A percentile compares a stretch with the other conserved stretches of the same genome.
These are phyloP conservation scores for Seminavis robusta DNA, from an alignment of 108 stramenopile genomes.

Conservation along the genomic window DNA sequence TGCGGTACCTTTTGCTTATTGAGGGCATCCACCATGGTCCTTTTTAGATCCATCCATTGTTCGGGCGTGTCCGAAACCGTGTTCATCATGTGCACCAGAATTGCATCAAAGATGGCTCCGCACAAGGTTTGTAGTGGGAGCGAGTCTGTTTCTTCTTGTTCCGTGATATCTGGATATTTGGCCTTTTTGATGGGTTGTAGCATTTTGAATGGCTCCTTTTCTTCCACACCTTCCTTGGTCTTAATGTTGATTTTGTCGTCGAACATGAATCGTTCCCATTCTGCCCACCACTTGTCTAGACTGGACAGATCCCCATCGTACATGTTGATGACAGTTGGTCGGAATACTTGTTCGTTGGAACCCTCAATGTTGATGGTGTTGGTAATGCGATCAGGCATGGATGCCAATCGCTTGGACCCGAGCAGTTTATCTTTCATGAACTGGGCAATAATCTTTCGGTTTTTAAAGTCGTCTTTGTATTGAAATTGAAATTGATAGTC, in stretches of 20 bases:
- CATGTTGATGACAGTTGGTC: constrained; percentile 96
- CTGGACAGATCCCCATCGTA: constrained; percentile 74
- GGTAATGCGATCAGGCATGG: constrained; percentile 94
- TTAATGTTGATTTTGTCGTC: constrained; percentile 57
- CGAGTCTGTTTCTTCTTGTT: constrained; percentile 80
- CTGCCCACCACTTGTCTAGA: constrained; percentile 81
- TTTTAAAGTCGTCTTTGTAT: constrained; percentile 69
- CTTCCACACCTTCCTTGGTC: constrained; percentile 50
- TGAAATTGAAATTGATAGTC: too few relatives aligned
- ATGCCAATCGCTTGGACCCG: constrained; percentile 88
- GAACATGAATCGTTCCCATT: constrained; percentile 92
- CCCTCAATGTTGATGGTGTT: constrained; percentile 84
- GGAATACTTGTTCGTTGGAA: constrained; percentile 53
- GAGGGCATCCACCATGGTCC: constrained; percentile 81
- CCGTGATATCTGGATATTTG: constrained; percentile 89
- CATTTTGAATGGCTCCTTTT: constrained; percentile 68
- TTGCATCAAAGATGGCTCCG: constrained; percentile 91
- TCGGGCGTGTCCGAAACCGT: constrained; percentile 50
- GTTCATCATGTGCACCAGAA: constrained; percentile 94
- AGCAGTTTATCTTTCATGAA: constrained; percentile 84
- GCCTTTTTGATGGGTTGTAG: constrained; percentile 83
- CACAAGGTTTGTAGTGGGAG: constrained; percentile 88
- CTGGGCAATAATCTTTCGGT: constrained; percentile 80
- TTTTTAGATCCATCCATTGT: constrained; percentile 84
- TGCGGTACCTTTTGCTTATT: constrained; percentile 88